phyloP scores from a whole-genome alignment of 345 rosid species.

The Iberis pinnata region DNA sequence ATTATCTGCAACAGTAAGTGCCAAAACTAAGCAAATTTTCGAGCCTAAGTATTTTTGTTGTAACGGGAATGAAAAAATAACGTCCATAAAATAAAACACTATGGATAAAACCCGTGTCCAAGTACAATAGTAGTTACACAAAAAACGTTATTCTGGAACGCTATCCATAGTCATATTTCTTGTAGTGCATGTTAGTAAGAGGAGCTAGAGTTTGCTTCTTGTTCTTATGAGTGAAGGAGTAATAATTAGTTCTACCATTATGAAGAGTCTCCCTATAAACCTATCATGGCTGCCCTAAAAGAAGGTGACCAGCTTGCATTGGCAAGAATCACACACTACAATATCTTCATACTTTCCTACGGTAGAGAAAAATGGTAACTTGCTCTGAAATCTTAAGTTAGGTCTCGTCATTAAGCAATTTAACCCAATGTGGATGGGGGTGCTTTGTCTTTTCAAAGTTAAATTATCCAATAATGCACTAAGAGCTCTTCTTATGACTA shows the following conservation, averaged over 20 bases:
- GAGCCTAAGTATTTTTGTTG: too few species aligned
- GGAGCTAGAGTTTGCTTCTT: background rate
- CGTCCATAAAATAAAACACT: too few species aligned
- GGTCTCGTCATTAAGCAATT: background rate
- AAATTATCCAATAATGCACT: background rate
- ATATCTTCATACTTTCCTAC: background rate
- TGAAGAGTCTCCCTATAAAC: background rate
- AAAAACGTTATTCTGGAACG: too few species aligned
- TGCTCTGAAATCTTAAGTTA: background rate
- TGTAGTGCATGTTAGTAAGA: background rate
- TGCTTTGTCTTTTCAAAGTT: background rate
- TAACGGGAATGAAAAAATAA: too few species aligned
- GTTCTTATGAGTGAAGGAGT: too few species aligned
- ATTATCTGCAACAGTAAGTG: too few species aligned
- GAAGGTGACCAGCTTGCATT: background rate
- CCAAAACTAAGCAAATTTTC: too few species aligned
- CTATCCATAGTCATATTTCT: too few species aligned
- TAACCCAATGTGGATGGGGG: background rate
- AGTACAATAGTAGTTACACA: too few species aligned
- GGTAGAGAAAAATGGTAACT: background rate
- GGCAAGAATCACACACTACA: background rate
- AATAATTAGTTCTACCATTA: background rate
- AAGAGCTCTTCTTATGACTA: background rate
- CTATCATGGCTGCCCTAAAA: background rate
- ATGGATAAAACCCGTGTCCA: too few species aligned